These are phyloP conservation scores for Alternaria tenuissima DNA, from an alignment of 2,329 filamentous ascomycete species.

Conservation along the genomic window DNA sequence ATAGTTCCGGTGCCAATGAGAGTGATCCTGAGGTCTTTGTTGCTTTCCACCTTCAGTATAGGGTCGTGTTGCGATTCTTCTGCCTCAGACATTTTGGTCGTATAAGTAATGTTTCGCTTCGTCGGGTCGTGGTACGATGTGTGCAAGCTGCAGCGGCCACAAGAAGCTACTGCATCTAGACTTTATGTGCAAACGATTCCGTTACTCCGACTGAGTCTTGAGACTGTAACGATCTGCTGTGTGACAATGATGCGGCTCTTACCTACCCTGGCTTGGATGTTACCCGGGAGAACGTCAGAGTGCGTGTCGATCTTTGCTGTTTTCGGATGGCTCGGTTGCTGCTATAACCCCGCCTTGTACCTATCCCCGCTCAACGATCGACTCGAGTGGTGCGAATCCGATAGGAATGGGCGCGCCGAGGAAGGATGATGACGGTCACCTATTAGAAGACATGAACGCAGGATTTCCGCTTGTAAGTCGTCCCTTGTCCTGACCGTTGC, in stretches of 20 bases:
- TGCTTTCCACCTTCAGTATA: background rate
- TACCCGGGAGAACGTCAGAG: slow-evolving; percentile 8
- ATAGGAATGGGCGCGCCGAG: slow-evolving; percentile 27
- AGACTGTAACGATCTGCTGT: background rate
- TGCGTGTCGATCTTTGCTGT: slow-evolving; percentile 15
- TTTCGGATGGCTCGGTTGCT: slow-evolving; percentile 18
- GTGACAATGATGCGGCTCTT: slow-evolving; percentile 8
- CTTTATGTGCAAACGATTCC: background rate
- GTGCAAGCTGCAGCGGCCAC: background rate
- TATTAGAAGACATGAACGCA: background rate
- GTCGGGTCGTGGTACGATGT: background rate
- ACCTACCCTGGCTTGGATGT: slow-evolving; percentile 1
- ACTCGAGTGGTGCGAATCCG: slow-evolving; percentile 41
- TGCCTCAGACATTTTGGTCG: slow-evolving; percentile 17
- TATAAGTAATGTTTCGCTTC: background rate
- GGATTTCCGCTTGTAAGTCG: background rate
- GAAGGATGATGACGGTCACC: slow-evolving; percentile 13
- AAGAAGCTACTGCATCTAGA: background rate
- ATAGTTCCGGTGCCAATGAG: slow-evolving; percentile 60
- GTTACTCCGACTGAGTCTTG: background rate
- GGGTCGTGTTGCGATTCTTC: background rate
- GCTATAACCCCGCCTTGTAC: slow-evolving; percentile 31
- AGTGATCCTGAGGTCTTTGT: slow-evolving; percentile 44
- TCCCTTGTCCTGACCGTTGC: background rate
- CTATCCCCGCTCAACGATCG: slow-evolving; percentile 40